Conservation (phyloP, 139 green algal genomes). For the Chlorella sp. region DNA sequence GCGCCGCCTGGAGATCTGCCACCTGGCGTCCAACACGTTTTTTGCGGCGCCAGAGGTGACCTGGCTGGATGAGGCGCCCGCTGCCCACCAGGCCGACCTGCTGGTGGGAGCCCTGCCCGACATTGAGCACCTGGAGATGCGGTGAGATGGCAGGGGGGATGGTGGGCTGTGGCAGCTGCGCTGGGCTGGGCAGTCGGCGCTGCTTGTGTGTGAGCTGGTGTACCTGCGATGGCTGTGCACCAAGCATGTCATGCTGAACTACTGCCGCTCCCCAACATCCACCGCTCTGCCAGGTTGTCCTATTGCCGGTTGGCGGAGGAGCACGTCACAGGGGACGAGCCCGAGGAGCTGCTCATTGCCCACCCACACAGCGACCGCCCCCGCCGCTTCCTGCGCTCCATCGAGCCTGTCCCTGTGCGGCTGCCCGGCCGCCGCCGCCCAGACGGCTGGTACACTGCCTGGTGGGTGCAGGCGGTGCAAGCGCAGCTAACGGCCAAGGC, state of each 20-base stretch:
- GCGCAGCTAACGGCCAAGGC: not conserved
- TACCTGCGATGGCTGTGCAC: too few species aligned
- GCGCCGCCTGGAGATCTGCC: not conserved
- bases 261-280: not conserved
- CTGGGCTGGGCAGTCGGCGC: too few species aligned
- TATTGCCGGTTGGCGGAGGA: not conserved
- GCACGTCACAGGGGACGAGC: not conserved
- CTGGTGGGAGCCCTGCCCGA: not conserved
- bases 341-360: not conserved
- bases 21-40: conserved; percentile 8
- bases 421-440: not conserved
- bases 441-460: not conserved
- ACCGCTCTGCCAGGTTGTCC: not conserved
- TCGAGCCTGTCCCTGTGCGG: not conserved
- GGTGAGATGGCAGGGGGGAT: not conserved
- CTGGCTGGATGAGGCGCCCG: not conserved
- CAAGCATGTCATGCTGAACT: not conserved
- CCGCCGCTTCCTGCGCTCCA: not conserved
- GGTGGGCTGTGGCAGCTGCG: not conserved
- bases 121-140: not conserved
- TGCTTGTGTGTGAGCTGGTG: not conserved
- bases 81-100: not conserved
- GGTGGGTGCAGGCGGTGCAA: not conserved
- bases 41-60: not conserved
- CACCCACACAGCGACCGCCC: not conserved